These are phyloP conservation scores for Globisporangium ultimum DNA, from an alignment of 352 stramenopile species.

Conservation along the genomic window DNA sequence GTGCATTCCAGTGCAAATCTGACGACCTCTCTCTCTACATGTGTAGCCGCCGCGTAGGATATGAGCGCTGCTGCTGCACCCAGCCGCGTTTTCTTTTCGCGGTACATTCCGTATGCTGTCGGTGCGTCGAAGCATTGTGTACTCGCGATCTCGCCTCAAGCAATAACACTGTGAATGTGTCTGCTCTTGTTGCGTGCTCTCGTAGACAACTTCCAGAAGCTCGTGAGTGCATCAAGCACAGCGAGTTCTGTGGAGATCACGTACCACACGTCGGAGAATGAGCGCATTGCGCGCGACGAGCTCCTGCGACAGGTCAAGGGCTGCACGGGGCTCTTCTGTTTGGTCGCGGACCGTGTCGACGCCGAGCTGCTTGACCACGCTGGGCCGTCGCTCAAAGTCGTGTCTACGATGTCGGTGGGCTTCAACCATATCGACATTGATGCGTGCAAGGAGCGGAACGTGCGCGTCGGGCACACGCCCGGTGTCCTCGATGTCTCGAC, in stretches of 20 bases:
- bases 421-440: constrained; percentile 90
- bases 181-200: background rate
- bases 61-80: constrained; percentile 13
- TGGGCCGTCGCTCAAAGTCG: constrained; percentile 54
- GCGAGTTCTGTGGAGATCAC: constrained; percentile 18
- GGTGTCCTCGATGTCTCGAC: constrained; percentile 83
- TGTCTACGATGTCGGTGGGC: constrained; percentile 88
- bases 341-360: constrained; percentile 72
- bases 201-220: constrained; percentile 30
- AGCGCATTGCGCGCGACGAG: constrained; percentile 37
- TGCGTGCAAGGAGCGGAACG: constrained; percentile 57
- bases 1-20: background rate
- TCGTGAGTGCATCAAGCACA: constrained; percentile 9
- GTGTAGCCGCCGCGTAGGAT: background rate
- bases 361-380: constrained; percentile 54
- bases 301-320: constrained; percentile 44
- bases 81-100: constrained; percentile 66
- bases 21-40: background rate
- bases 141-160: no score
- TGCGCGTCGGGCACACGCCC: constrained; percentile 81
- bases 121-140: constrained; percentile 24
- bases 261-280: constrained; percentile 25
- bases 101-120: constrained; percentile 62
- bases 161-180: background rate
- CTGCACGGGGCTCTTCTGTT: constrained; percentile 56